A percentile compares a stretch with the other conserved stretches of the same genome.
phyloP scores from a whole-genome alignment of 345 rosid genomes.

The Syzygium aqueum region DNA sequence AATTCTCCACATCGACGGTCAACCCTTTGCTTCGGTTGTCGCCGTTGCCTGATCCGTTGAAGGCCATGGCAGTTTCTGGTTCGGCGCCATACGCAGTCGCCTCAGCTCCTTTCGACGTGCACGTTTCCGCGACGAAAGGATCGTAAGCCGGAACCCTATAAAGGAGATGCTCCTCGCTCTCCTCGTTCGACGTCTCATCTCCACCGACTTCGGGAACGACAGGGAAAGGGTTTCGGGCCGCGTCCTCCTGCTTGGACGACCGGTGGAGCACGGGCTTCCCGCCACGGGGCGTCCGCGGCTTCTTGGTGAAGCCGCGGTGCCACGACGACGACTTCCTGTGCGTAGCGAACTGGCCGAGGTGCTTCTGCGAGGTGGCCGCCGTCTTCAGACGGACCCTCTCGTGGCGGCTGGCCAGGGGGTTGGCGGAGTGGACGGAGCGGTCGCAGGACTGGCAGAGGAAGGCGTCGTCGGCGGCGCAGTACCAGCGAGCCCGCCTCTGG shows the following conservation, averaged over 20 bases:
- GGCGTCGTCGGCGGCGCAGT: slow-evolving; percentile 94
- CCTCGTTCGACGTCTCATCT: slow-evolving; percentile 49
- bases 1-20: slow-evolving; percentile 12
- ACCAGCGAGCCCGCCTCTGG: slow-evolving; percentile 78
- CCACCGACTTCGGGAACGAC: slow-evolving; percentile 68
- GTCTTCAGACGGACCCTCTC: slow-evolving; percentile 72
- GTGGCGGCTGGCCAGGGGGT: slow-evolving; percentile 75
- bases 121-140: slow-evolving; percentile 42
- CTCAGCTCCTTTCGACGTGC: slow-evolving; percentile 27
- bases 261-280: slow-evolving; percentile 8
- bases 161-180: slow-evolving; percentile 65
- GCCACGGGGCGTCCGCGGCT: slow-evolving; percentile 75
- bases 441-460: slow-evolving; percentile 92
- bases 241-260: neutral
- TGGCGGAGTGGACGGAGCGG: slow-evolving; percentile 76
- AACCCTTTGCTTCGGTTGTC: neutral
- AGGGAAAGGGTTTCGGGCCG: slow-evolving; percentile 12
- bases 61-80: neutral
- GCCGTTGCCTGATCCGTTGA: neutral
- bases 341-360: neutral
- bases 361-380: slow-evolving; percentile 23
- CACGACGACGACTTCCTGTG: slow-evolving; percentile 31
- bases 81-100: neutral
- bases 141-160: slow-evolving; percentile 81
- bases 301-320: slow-evolving; percentile 75